Conservation (phyloP, 352 stramenopile genomes). For the Phytophthora pinifolia region DNA sequence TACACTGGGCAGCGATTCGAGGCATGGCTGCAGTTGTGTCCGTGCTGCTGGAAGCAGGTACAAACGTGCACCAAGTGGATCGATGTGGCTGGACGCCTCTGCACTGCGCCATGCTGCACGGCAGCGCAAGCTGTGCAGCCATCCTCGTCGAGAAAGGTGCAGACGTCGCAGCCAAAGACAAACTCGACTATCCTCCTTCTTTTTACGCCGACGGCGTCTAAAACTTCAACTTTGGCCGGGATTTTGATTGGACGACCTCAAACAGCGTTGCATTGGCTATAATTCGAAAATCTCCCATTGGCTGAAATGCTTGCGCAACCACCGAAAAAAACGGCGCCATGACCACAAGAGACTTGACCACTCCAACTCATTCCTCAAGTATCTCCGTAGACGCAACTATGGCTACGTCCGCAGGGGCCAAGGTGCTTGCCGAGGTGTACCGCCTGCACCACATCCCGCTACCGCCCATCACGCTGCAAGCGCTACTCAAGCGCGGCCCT, state of each 20-base stretch:
- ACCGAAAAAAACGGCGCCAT: conserved; percentile 3
- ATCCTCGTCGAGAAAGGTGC: conserved; percentile 46
- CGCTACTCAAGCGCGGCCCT: conserved; percentile 69
- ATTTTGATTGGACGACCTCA: too few species aligned
- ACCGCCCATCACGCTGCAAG: conserved; percentile 78
- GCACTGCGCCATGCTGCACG: conserved; percentile 63
- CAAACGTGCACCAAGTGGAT: conserved; percentile 37
- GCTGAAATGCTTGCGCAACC: conserved; percentile 50
- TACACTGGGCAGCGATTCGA: conserved; percentile 66
- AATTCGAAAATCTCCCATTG: conserved; percentile 15
- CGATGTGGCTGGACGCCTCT: conserved; percentile 56
- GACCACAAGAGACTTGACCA: too few species aligned
- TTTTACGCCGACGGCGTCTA: conserved; percentile 26
- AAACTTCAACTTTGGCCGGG: too few species aligned
- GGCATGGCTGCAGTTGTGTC: conserved; percentile 40
- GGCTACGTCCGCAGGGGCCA: conserved; percentile 45
- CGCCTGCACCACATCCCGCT: conserved; percentile 81
- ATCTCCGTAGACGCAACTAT: conserved; percentile 10
- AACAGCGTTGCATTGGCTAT: not conserved
- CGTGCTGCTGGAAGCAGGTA: conserved; percentile 36
- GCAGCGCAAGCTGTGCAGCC: conserved; percentile 28
- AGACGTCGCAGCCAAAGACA: conserved; percentile 28
- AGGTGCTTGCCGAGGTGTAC: conserved; percentile 81
- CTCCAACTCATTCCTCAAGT: conserved; percentile 14
- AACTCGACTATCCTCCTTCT: conserved; percentile 34